Conservation (phyloP, 2,329 filamentous ascomycete genomes). For the Colletotrichum sp. region DNA sequence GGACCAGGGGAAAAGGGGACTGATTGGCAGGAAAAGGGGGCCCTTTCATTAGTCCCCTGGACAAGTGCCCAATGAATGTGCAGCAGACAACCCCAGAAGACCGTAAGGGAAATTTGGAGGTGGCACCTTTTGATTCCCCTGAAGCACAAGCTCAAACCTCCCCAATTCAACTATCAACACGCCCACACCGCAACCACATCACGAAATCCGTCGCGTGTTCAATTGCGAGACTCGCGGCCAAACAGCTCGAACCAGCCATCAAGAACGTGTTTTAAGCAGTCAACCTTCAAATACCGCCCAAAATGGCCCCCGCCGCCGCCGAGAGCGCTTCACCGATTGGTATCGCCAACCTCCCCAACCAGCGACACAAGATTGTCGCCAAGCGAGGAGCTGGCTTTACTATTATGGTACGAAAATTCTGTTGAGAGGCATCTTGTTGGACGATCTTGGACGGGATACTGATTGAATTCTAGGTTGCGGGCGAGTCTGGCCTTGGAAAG, state of each 20-base stretch:
- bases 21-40: constrained; percentile 23
- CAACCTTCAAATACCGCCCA: constrained; percentile 30
- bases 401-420: constrained; percentile 80
- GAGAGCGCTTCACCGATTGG: constrained; percentile 72
- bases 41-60: constrained; percentile 21
- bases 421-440: background rate
- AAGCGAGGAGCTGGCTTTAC: constrained; percentile 97
- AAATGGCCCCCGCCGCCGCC: constrained; percentile 61
- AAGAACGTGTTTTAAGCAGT: constrained; percentile 20
- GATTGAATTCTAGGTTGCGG: constrained; percentile 73
- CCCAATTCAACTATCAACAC: constrained; percentile 20
- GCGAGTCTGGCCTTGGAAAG: constrained; percentile 98
- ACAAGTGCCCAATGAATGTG: constrained; percentile 16
- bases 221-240: constrained; percentile 11
- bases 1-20: constrained; percentile 15
- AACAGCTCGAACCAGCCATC: constrained; percentile 8
- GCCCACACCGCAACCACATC: constrained; percentile 20
- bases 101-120: constrained; percentile 24
- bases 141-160: constrained; percentile 25
- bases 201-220: constrained; percentile 20
- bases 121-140: constrained; percentile 26
- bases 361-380: constrained; percentile 76
- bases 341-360: constrained; percentile 76
- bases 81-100: constrained; percentile 15
- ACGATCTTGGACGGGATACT: background rate